These are phyloP conservation scores for Sisymbrium altissimum DNA, from an alignment of 345 rosid genomes.

Conservation along the genomic window DNA sequence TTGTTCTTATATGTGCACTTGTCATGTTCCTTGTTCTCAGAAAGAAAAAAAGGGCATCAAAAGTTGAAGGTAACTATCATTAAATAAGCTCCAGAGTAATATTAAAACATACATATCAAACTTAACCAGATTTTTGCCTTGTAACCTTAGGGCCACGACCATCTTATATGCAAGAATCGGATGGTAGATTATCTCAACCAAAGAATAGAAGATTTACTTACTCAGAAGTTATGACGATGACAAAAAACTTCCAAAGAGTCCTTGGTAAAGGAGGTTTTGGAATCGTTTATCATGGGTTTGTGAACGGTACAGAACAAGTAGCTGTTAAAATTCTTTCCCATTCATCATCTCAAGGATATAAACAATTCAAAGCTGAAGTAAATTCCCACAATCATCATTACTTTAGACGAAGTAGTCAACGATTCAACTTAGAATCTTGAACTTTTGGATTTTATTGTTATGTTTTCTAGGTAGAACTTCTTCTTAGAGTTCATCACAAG, in stretches of 20 bases:
- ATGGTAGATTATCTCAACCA: slow-evolving; percentile 16
- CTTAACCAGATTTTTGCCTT: neutral
- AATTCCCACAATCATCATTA: neutral
- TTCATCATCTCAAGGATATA: slow-evolving; percentile 38
- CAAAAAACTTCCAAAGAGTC: slow-evolving; percentile 41
- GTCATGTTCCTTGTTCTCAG: neutral
- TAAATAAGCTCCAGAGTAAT: neutral
- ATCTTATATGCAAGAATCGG: slow-evolving; percentile 1
- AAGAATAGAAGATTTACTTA: slow-evolving; percentile 35
- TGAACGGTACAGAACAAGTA: slow-evolving; percentile 30
- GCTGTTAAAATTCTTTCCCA: slow-evolving; percentile 41
- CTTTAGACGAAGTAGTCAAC: neutral
- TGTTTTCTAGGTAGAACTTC: slow-evolving; percentile 43
- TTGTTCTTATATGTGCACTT: slow-evolving; percentile 17
- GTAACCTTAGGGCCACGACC: neutral
- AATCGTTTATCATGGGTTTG: slow-evolving; percentile 46
- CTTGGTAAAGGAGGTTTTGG: slow-evolving; percentile 68
- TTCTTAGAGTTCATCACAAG: slow-evolving; percentile 56
- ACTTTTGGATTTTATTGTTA: no score
- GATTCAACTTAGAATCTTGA: neutral
- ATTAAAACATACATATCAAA: neutral
- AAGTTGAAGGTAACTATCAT: neutral
- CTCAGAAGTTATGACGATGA: slow-evolving; percentile 37
- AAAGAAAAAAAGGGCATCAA: slow-evolving; percentile 20
- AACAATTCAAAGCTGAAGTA: slow-evolving; percentile 45